A percentile compares a stretch with the other conserved stretches of the same genome.
Evolutionary conservation across 2,329 filamentous ascomycete genomes (phyloP).

Genomic region (Diaporthe amygdali): DNA sequence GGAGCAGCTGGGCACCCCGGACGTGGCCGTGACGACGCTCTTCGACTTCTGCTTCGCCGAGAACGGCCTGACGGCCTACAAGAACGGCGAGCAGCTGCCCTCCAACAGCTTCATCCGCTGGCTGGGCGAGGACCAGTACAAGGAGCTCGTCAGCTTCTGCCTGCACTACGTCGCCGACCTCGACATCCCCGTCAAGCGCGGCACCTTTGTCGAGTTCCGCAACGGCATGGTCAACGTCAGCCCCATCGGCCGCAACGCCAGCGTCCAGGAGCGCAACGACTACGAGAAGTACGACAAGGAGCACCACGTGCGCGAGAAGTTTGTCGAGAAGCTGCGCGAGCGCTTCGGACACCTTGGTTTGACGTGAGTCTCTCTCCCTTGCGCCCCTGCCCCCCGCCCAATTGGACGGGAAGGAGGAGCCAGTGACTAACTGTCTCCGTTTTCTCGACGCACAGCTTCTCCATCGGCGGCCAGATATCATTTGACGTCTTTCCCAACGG

Average conservation of each 20-base stretch:
- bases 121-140: constrained; percentile 85
- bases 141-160: constrained; percentile 76
- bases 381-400: not conserved
- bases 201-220: constrained; percentile 86
- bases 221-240: constrained; percentile 91
- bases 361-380: constrained; percentile 63
- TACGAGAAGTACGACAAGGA: constrained; percentile 83
- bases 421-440: constrained; percentile 1
- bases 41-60: constrained; percentile 99
- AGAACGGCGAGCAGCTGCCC: constrained; percentile 76
- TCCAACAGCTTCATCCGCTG: constrained; percentile 88
- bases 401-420: not conserved
- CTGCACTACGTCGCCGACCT: constrained; percentile 85
- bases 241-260: constrained; percentile 87
- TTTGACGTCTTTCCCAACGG: constrained; percentile 97
- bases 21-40: constrained; percentile 75
- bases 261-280: constrained; percentile 76
- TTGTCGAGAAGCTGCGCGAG: constrained; percentile 79
- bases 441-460: constrained; percentile 63
- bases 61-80: constrained; percentile 93
- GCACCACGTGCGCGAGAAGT: constrained; percentile 75
- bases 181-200: constrained; percentile 82
- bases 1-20: constrained; percentile 82
- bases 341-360: constrained; percentile 83
- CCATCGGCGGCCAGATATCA: constrained; percentile 95